Conservation (phyloP, 495 filamentous ascomycete genomes). For the Penicillium alfredii region DNA sequence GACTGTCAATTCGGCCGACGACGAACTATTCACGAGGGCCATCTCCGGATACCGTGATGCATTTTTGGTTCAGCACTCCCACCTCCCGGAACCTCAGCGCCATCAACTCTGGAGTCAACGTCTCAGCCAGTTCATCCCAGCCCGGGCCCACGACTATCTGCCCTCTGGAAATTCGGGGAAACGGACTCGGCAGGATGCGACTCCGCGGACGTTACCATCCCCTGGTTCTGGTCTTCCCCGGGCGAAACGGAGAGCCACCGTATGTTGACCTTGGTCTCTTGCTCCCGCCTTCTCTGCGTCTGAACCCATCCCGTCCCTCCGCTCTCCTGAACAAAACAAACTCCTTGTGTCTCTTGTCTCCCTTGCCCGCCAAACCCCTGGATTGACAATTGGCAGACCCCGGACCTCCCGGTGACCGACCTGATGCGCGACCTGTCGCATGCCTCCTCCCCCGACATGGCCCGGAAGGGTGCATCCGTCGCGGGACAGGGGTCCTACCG, state of each 20-base stretch:
- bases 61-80: slow-evolving; percentile 41
- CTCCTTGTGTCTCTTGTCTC: slow-evolving; percentile 22
- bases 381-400: slow-evolving; percentile 47
- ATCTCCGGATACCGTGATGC: slow-evolving; percentile 42
- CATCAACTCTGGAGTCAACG: slow-evolving; percentile 40
- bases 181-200: slow-evolving; percentile 41
- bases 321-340: too few species aligned
- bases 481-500: slow-evolving; percentile 26
- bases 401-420: slow-evolving; percentile 35
- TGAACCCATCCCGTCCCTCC: slow-evolving; percentile 14
- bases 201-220: slow-evolving; percentile 36
- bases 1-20: slow-evolving; percentile 36
- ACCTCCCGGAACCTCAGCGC: slow-evolving; percentile 41
- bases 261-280: slow-evolving; percentile 46
- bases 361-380: slow-evolving; percentile 28
- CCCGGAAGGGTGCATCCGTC: slow-evolving; percentile 16
- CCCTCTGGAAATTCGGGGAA: slow-evolving; percentile 35
- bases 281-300: slow-evolving; percentile 25
- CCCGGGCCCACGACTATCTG: slow-evolving; percentile 15
- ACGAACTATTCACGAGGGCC: slow-evolving; percentile 41
- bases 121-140: slow-evolving; percentile 38
- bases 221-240: slow-evolving; percentile 35
- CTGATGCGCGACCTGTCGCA: slow-evolving; percentile 33
- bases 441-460: slow-evolving; percentile 26
- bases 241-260: slow-evolving; percentile 47